Evolutionary conservation across 371 early-diverging fungal species (phyloP).

Genomic region (Syncephalastrum sp.): DNA sequence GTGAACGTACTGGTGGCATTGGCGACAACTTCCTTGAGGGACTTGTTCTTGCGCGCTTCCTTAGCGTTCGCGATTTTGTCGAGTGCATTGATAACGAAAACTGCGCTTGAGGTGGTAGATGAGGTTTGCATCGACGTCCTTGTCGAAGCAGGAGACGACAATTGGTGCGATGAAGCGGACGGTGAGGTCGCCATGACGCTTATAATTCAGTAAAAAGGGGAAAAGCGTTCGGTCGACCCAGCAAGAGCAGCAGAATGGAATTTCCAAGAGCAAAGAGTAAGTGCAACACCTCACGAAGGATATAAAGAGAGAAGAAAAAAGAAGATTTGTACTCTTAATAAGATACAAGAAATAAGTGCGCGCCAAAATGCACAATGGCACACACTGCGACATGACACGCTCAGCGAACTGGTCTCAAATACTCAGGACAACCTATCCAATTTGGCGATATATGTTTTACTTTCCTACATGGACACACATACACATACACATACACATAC

Average conservation of each 20-base stretch:
- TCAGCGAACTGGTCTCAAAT: no score
- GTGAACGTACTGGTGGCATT: slow-evolving; percentile 40
- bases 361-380: not conserved
- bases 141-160: slow-evolving; percentile 25
- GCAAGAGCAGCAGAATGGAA: not conserved
- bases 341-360: not conserved
- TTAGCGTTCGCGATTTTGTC: slow-evolving; percentile 60
- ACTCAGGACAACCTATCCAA: not conserved
- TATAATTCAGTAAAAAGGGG: not conserved
- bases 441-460: no score
- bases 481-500: not conserved
- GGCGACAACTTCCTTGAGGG: slow-evolving; percentile 47
- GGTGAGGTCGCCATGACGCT: slow-evolving; percentile 27
- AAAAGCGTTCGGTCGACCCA: slow-evolving; percentile 4
- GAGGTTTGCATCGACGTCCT: slow-evolving; percentile 22
- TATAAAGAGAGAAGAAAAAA: not conserved
- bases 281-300: not conserved
- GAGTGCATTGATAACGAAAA: slow-evolving; percentile 68
- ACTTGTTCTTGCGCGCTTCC: slow-evolving; percentile 52
- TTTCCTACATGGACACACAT: no score
- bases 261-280: not conserved
- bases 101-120: slow-evolving; percentile 44
- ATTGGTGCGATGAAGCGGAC: slow-evolving; percentile 24
- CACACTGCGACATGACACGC: no score
- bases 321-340: not conserved